Conservation (phyloP, 2,329 filamentous ascomycete species). For the Fusarium musae region DNA sequence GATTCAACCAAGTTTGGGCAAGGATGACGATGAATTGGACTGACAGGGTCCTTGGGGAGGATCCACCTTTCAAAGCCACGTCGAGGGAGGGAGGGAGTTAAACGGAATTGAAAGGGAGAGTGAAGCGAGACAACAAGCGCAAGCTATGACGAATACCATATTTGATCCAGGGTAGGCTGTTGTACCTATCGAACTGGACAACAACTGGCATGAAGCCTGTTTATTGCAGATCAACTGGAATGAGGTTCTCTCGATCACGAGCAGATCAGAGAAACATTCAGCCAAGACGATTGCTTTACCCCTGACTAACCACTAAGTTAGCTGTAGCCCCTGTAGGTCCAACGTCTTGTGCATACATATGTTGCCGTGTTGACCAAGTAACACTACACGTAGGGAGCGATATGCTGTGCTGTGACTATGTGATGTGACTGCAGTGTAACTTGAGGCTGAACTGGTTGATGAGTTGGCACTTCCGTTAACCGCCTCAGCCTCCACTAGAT, state of each 20-base stretch:
- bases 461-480: neutral
- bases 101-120: constrained; percentile 21
- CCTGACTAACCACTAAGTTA: constrained; percentile 17
- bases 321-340: constrained; percentile 2
- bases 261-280: neutral
- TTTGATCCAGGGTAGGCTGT: constrained; percentile 20
- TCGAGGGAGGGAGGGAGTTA: constrained; percentile 16
- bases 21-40: constrained; percentile 7
- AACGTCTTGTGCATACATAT: neutral
- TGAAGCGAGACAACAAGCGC: constrained; percentile 29
- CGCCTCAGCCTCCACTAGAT: neutral
- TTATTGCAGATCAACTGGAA: constrained; percentile 14
- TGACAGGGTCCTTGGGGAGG: neutral
- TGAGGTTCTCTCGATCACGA: neutral
- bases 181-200: neutral
- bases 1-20: constrained; percentile 14
- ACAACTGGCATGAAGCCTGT: constrained; percentile 14
- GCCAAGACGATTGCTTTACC: neutral
- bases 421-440: neutral
- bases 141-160: neutral
- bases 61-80: constrained; percentile 27
- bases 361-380: constrained; percentile 20
- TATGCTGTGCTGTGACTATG: neutral
- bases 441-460: neutral
- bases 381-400: neutral